Percentiles rank a stretch among this genome's conserved stretches.
These are phyloP conservation scores for Cupressus sempervirens DNA, from an alignment of 75 land plant genomes.

Conservation along the genomic window DNA sequence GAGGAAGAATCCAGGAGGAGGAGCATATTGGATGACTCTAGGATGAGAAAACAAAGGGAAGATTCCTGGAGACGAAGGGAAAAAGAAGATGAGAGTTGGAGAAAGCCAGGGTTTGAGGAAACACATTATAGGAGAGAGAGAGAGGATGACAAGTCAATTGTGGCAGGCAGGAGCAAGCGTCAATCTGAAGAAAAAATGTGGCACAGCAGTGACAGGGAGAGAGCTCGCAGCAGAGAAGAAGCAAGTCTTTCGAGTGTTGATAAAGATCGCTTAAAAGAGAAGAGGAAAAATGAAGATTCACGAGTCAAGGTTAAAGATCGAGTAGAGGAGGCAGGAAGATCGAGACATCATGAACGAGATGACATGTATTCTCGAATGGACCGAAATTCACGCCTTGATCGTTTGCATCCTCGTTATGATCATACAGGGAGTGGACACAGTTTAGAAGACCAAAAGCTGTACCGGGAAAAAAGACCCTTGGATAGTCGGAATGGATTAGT, in stretches of 20 bases:
- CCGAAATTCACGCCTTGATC: slow-evolving; percentile 43
- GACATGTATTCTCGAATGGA: slow-evolving; percentile 32
- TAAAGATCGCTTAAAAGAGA: slow-evolving; percentile 34
- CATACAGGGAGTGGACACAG: slow-evolving; percentile 19
- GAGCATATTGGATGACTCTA: slow-evolving; percentile 42
- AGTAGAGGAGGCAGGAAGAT: slow-evolving; percentile 24
- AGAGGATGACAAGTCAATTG: slow-evolving; percentile 28
- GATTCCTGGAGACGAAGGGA: slow-evolving; percentile 40
- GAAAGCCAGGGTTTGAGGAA: slow-evolving; percentile 41
- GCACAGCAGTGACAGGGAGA: slow-evolving; percentile 22
- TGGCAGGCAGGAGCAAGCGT: slow-evolving; percentile 27
- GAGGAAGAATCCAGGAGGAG: slow-evolving; percentile 36
- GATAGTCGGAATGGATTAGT: slow-evolving; percentile 7
- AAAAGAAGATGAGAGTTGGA: slow-evolving; percentile 45
- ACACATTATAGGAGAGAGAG: slow-evolving; percentile 30
- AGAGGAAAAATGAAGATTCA: slow-evolving; percentile 24
- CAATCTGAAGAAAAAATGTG: slow-evolving; percentile 27
- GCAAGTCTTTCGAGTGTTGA: slow-evolving; percentile 25
- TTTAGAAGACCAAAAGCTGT: slow-evolving; percentile 25
- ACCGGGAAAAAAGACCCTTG: slow-evolving; percentile 26
- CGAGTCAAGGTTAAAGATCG: slow-evolving; percentile 29
- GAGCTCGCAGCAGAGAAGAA: slow-evolving; percentile 27
- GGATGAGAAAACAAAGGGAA: slow-evolving; percentile 38
- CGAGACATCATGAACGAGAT: slow-evolving; percentile 33
- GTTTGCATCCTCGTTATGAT: slow-evolving; percentile 29